Conservation (phyloP, 768 basidiomycete genomes). For the Ramaria sp. region DNA sequence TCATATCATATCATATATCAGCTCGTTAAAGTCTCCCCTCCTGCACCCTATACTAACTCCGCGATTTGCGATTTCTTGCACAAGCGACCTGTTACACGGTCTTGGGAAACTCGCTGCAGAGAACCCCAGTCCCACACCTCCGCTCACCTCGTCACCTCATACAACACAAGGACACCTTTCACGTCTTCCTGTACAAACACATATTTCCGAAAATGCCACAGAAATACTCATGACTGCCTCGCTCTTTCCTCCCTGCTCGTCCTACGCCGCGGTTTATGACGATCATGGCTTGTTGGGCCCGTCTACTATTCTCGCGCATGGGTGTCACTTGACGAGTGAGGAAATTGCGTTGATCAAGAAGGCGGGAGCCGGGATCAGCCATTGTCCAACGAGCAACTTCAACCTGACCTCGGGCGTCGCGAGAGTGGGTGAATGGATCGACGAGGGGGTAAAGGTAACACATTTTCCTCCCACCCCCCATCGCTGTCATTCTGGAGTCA, state of each 20-base stretch:
- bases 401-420: constrained; percentile 82
- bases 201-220: constrained; percentile 72
- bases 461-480: background rate
- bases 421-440: constrained; percentile 66
- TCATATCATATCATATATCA: constrained; percentile 60
- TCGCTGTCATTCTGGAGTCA: background rate
- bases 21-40: constrained; percentile 42
- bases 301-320: constrained; percentile 86
- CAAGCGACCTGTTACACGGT: constrained; percentile 47
- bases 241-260: constrained; percentile 51
- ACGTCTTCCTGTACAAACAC: constrained; percentile 75
- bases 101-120: constrained; percentile 52
- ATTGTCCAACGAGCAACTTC: constrained; percentile 93
- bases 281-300: constrained; percentile 57
- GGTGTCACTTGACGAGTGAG: constrained; percentile 59
- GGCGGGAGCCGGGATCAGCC: constrained; percentile 66
- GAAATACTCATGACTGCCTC: constrained; percentile 59
- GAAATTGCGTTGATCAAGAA: constrained; percentile 66
- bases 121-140: constrained; percentile 28
- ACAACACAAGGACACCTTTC: background rate
- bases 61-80: constrained; percentile 91
- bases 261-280: constrained; percentile 81
- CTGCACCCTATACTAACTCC: constrained; percentile 90
- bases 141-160: background rate
- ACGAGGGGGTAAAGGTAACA: constrained; percentile 74